Conservation (phyloP, 2,329 filamentous ascomycete species). For the Salinomyces thailandicus region DNA sequence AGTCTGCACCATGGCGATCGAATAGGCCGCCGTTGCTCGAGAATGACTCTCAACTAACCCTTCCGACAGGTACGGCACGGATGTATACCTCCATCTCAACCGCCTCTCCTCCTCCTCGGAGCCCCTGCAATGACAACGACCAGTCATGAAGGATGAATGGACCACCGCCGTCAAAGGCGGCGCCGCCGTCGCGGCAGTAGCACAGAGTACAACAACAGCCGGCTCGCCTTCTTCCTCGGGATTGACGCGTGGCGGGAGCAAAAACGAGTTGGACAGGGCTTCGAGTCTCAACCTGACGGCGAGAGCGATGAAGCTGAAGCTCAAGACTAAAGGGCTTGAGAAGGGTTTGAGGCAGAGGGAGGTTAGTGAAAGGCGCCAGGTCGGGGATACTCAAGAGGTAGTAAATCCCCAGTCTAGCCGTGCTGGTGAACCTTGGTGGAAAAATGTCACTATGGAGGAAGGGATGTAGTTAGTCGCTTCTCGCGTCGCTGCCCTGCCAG, state of each 20-base stretch:
- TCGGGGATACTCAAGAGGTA: constrained; percentile 75
- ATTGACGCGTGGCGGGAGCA: constrained; percentile 35
- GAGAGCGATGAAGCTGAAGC: constrained; percentile 51
- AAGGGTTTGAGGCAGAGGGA: constrained; percentile 36
- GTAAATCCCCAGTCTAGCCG: background rate
- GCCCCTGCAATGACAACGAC: constrained; percentile 84
- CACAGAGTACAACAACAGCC: constrained; percentile 1
- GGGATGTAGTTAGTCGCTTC: constrained; percentile 27
- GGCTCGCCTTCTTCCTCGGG: constrained; percentile 37
- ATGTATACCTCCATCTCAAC: constrained; percentile 97
- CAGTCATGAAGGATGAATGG: constrained; percentile 72
- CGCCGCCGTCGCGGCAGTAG: constrained; percentile 4
- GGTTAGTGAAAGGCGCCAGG: constrained; percentile 77
- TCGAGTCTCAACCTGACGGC: constrained; percentile 35
- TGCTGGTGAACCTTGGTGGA: constrained; percentile 32
- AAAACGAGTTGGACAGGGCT: constrained; percentile 32
- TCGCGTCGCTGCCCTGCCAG: too few relatives aligned
- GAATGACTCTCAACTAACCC: background rate
- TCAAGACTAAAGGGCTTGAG: constrained; percentile 45
- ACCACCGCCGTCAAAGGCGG: constrained; percentile 20
- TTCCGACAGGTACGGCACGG: constrained; percentile 78
- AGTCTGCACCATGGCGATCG: constrained; percentile 28
- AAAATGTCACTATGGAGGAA: constrained; percentile 40
- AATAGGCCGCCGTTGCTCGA: background rate
- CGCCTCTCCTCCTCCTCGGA: constrained; percentile 90